Base-by-base conservation (phyloP, 2,329 filamentous ascomycete genomes). In the Neocatenulostroma microsporum region DNA sequence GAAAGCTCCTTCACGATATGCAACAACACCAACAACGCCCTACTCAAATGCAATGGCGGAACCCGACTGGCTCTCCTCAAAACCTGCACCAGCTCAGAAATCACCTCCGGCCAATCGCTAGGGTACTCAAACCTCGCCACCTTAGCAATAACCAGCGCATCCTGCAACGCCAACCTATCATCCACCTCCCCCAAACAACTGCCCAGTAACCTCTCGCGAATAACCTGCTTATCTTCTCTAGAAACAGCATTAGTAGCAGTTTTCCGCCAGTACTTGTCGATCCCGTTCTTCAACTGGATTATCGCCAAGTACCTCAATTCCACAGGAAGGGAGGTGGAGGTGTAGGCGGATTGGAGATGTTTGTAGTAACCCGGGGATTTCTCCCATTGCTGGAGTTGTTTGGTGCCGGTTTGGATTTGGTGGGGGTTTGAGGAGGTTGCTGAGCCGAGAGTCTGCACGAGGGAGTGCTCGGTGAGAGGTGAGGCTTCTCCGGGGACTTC, bases 221-320 rank as follows among this genome's bases (percentile, higher is more conserved):
- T 91, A 24, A 73, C 57, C 8, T 73, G 66, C 61, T 91, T 95
- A 56, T 94, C 84, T 14, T 82, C 74, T 41, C 76, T 75, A 31
- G 60, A 63, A 5, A 82, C 73, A 5, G 75, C 72, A 62, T 80
- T 78, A 39, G 82, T 74, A 33, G 84, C 78, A 21, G 83, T 84
- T 57, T 72, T 85, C 56, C 91, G 76, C 91, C 91, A 98, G 62
- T 87, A 86, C 57, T 82, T 87, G 58, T 96, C 89, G 61, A 96
- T 88, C 37, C 88, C 91, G 60, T 96, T 95, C 60, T 96, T 96
- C 36, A 98, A 72, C 57, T 94, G 84, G 49, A 96, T 94, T 40
- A 96, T 78, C 37, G 89, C 84, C 9, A 95, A 78, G 54, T 94
- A 87, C 43, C 91, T 83, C 36, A 89, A 75, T 53, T 93, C 80